These are phyloP conservation scores for Neurospora crassa DNA, from an alignment of 2,329 filamentous ascomycete species.

Conservation along the genomic window DNA sequence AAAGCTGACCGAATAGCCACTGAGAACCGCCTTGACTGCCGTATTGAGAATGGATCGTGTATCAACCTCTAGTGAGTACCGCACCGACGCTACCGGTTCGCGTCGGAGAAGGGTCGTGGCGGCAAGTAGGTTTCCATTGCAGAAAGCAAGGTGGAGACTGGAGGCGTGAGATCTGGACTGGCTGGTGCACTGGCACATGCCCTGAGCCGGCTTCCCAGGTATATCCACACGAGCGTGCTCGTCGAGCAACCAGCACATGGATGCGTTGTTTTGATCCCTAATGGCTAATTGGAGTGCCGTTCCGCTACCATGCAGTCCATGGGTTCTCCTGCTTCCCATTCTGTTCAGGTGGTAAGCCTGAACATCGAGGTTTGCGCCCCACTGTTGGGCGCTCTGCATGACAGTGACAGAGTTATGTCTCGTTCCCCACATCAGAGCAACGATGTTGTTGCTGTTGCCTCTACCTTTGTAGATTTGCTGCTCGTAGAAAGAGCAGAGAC, in stretches of 20 bases:
- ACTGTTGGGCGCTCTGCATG: neutral
- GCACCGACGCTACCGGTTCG: neutral
- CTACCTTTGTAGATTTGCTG: neutral
- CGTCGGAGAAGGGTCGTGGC: neutral
- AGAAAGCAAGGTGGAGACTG: neutral
- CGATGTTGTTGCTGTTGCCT: neutral
- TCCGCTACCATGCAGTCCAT: neutral
- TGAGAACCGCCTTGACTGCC: neutral
- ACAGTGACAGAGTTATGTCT: neutral
- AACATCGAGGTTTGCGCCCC: neutral
- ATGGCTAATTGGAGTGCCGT: neutral
- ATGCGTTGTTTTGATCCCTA: neutral
- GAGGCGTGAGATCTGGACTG: neutral
- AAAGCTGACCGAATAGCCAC: neutral
- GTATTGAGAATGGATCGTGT: neutral
- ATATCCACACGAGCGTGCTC: neutral
- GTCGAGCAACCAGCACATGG: neutral
- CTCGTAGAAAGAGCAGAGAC: neutral
- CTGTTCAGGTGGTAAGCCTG: neutral
- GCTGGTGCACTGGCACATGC: neutral
- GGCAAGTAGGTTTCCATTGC: neutral
- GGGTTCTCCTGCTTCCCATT: neutral
- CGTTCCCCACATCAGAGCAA: neutral
- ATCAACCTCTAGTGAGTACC: neutral
- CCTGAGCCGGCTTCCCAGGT: neutral